Evolutionary conservation across 495 filamentous ascomycete species (phyloP).

Genomic region (Lasiosphaeriaceae sp.): DNA sequence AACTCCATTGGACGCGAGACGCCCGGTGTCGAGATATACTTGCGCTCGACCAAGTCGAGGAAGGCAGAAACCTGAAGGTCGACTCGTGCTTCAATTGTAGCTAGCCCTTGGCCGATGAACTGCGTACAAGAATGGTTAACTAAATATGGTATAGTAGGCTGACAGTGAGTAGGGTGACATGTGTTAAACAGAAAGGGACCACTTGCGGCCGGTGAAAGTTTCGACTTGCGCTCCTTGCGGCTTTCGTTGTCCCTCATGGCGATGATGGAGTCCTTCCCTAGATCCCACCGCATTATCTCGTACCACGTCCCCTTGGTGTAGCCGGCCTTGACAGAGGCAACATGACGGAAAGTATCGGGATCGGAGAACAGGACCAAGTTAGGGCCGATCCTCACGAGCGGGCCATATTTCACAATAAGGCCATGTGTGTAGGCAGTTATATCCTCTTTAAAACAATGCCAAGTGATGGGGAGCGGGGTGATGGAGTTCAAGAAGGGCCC

Average conservation of each 20-base stretch:
- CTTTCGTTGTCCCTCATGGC: constrained; percentile 20
- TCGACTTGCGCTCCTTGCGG: constrained; percentile 28
- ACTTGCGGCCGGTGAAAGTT: constrained; percentile 28
- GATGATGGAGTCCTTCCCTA: constrained; percentile 36
- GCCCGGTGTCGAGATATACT: constrained; percentile 52
- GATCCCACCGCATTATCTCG: constrained; percentile 32
- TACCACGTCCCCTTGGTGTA: constrained; percentile 41
- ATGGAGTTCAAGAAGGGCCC: constrained; percentile 40
- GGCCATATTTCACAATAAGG: constrained; percentile 18
- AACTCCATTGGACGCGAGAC: constrained; percentile 44
- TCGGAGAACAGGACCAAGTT: constrained; percentile 40
- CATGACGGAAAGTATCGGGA: constrained; percentile 34
- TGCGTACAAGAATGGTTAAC: constrained; percentile 1
- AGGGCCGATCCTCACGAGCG: constrained; percentile 42
- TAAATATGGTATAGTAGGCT: background rate
- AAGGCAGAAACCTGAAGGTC: constrained; percentile 42
- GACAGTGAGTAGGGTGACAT: background rate
- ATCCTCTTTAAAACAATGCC: constrained; percentile 24
- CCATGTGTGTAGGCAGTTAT: constrained; percentile 23
- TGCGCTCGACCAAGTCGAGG: constrained; percentile 38
- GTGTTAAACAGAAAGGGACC: background rate
- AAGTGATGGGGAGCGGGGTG: constrained; percentile 30
- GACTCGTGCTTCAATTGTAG: constrained; percentile 40
- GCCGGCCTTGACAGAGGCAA: constrained; percentile 31
- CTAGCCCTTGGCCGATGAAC: constrained; percentile 38